phyloP scores from a whole-genome alignment of 495 filamentous ascomycete genomes.

The Xylaria flabelliformis region DNA sequence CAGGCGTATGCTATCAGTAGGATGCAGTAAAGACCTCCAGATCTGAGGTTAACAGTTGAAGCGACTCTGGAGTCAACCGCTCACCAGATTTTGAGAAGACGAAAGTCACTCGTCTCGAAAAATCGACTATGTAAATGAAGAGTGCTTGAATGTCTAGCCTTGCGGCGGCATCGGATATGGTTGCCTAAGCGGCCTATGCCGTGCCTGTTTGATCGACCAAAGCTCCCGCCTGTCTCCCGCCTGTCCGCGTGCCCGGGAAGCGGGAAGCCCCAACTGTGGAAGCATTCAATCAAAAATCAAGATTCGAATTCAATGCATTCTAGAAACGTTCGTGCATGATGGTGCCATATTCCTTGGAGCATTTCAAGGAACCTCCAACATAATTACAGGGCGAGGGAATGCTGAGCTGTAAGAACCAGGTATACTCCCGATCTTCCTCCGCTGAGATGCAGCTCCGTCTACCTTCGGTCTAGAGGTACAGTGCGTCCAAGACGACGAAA shows the following conservation, averaged over 20 bases:
- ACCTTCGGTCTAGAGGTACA: slow-evolving; percentile 1
- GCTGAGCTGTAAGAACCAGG: neutral
- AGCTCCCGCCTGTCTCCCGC: slow-evolving; percentile 22
- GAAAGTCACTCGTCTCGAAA: neutral
- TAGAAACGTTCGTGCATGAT: slow-evolving; percentile 11
- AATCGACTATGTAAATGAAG: neutral
- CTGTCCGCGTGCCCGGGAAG: slow-evolving; percentile 12
- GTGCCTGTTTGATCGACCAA: slow-evolving; percentile 26
- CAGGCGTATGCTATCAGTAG: neutral
- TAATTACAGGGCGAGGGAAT: slow-evolving; percentile 12
- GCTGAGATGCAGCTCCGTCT: neutral
- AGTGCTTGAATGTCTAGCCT: neutral
- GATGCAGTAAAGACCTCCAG: neutral
- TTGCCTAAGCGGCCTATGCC: slow-evolving; percentile 12
- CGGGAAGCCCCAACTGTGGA: slow-evolving; percentile 6
- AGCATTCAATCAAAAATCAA: slow-evolving; percentile 14
- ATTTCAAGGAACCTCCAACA: neutral
- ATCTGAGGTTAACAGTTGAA: neutral
- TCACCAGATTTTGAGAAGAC: neutral
- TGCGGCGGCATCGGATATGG: neutral
- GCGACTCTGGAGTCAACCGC: neutral
- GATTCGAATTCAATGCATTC: slow-evolving; percentile 16
- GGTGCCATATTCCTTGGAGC: neutral
- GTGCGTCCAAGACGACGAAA: neutral
- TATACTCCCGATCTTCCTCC: neutral